Evolutionary conservation across 495 filamentous ascomycete genomes (phyloP), one percentile per base, ranked within the genome.

Genomic region (Bacidia gigantensis): DNA sequence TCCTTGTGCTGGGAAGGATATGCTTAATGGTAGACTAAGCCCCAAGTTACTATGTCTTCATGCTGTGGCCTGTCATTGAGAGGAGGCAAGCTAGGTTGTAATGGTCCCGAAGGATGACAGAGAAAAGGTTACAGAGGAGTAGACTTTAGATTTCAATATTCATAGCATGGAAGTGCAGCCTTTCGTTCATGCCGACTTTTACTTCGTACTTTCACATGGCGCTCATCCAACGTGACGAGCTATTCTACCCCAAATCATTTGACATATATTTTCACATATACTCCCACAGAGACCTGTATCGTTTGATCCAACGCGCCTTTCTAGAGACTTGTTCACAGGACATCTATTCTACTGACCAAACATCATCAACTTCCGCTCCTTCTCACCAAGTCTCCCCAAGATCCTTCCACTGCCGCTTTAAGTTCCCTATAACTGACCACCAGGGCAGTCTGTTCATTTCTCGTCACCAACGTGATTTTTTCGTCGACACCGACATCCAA

Each of bases 401-500:
- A 80, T 26, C 74, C 75, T 51, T 87, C 81, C 29, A 89, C 66
- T 46, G 79, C 81, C 56, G 84, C 80, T 73, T 87, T 88, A 50
- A 96, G 57, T 60, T 97, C 93, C 61, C 83, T 81, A 63, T 90
- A 98, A 49, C 76, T 87, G 38, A 94, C 81, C 29, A 96, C 72
- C 58, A 96, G 81, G 49, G 82, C 80, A 53, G 80, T 89, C 65
- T 90, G 82, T 62, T 93, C 86, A 63, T 97, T 88, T 46, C 87
- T 77, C 62, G 83, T 93, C n/a, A 86, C 79, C 52, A 98, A 64
- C 53, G 77, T 80, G 35, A 97, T 76, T 71, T 78, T 83, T 66
- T 98, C 93, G 24, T 95, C 88, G 25, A 77, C 71, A 9, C 89
- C 89, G 2, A 87, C 89, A 67, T 98, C 92, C 45, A 98, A 70